phyloP scores from a whole-genome alignment of 192 early-diverging fungal species.

The Allomyces javanicus region DNA sequence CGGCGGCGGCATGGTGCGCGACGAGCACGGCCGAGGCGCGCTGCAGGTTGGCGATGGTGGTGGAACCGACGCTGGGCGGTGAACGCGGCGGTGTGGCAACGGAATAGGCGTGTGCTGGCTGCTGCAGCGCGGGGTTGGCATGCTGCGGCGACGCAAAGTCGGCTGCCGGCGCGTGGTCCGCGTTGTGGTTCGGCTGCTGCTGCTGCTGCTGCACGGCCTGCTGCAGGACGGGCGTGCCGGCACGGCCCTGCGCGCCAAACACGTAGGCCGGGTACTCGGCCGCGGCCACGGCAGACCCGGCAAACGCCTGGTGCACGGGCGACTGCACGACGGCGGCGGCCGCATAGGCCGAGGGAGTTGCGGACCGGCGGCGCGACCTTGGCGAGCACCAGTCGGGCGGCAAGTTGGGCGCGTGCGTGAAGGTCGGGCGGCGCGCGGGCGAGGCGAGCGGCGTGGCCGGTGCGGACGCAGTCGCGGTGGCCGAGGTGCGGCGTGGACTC shows the following conservation, averaged over 20 bases:
- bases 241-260: no score
- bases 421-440: no score
- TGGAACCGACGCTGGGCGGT: no score
- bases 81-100: no score
- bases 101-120: no score
- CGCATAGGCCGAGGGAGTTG: not conserved
- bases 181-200: slow-evolving; percentile 3
- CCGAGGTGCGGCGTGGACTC: no score
- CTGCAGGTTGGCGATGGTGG: no score
- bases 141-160: slow-evolving; percentile 13
- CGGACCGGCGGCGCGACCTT: not conserved
- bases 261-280: no score
- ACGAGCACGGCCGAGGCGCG: not conserved
- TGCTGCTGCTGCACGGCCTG: slow-evolving; percentile 8
- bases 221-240: not conserved
- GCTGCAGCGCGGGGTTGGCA: slow-evolving; percentile 2
- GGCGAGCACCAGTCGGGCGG: no score
- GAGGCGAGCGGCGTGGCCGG: no score
- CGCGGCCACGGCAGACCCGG: not conserved
- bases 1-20: slow-evolving; percentile 1
- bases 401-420: no score
- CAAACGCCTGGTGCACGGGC: not conserved
- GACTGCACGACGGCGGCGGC: not conserved
- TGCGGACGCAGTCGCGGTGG: no score
- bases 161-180: not conserved